phyloP scores from a whole-genome alignment of 2,329 filamentous ascomycete genomes.

The Fusarium nematophilum region DNA sequence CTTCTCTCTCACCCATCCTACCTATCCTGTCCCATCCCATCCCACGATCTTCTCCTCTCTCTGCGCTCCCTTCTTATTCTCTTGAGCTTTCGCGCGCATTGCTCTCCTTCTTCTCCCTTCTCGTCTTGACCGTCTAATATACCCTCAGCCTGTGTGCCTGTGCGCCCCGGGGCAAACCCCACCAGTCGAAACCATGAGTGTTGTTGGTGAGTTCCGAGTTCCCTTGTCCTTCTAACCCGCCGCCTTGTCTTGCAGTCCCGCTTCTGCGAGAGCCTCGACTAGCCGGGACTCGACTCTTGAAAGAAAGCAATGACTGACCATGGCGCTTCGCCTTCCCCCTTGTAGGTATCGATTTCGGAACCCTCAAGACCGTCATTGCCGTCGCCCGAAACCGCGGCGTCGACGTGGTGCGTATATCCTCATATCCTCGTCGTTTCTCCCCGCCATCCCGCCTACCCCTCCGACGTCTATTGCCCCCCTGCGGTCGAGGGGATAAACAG shows the following conservation, averaged over 20 bases:
- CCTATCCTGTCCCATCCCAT: constrained; percentile 24
- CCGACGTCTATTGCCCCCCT: constrained; percentile 5
- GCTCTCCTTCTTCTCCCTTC: constrained; percentile 20
- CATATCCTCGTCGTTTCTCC: constrained; percentile 14
- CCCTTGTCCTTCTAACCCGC: constrained; percentile 1
- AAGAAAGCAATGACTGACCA: constrained; percentile 33
- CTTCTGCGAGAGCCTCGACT: too few relatives aligned
- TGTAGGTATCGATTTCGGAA: constrained; percentile 92
- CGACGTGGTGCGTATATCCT: constrained; percentile 84
- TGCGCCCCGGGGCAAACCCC: constrained; percentile 40
- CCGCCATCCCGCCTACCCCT: constrained; percentile 22
- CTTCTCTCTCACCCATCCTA: constrained; percentile 13
- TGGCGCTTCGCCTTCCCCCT: constrained; percentile 12
- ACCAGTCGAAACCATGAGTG: constrained; percentile 61
- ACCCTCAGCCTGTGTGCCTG: constrained; percentile 34
- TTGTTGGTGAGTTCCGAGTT: constrained; percentile 60
- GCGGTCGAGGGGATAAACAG: constrained; percentile 15
- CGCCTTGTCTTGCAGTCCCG: neutral
- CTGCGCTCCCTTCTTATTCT: constrained; percentile 32
- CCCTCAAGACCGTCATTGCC: constrained; percentile 95
- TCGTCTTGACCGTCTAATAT: constrained; percentile 26
- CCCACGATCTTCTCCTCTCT: constrained; percentile 8
- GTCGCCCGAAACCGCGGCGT: constrained; percentile 98
- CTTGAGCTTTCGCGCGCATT: constrained; percentile 37
- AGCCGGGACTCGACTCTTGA: too few relatives aligned